Evolutionary conservation across 768 basidiomycete genomes (phyloP), one percentile per base, ranked within the genome.

Genomic region (Trametes villosa): DNA sequence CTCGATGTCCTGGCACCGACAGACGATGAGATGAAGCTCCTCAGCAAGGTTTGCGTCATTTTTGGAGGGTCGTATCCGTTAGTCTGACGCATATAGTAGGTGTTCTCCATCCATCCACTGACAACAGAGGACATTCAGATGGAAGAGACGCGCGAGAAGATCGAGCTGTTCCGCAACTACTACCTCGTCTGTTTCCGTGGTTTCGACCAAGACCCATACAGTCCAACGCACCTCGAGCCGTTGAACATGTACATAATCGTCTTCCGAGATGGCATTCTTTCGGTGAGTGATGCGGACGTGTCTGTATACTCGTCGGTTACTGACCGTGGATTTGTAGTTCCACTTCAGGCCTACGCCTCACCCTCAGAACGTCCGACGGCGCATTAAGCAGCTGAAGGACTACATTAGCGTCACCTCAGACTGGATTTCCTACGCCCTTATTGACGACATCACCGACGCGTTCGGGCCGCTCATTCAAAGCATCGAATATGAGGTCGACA

Each of bases 191-290:
- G 96, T 81, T 99, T 99, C 81, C 89, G 97, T 64, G 92, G 94
- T 64, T 98, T 99, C 78, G 97, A 99, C 75, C 97, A 99, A 79
- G 97, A 98, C 74, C 91, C 88, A 24, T 98, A 98, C 78, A 94
- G 92, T 68, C 95, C 96, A 18, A 98, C 95, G 1, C 89, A 98
- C 74, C 87, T 99, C 46, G 96, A 99, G 73, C 97, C 97, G 17
- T 81, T 98, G 65, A 99, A 99, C 77, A 98, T 98, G 96, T 99
- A 99, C 76, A 96, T 99, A 67, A 92, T 98, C 67, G 97, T 99
- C 49, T 98, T 99, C 78, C 84, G 96, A 24, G 97, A 98, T 73
- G 97, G 97, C 18, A 98, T 88, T 2, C 79, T 98, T 49, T 97
- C 94, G 9, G 96, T 97, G 68, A 69, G 89, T 82, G 29, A 20